Base-by-base conservation (phyloP, 2,329 filamentous ascomycete genomes). In the Hypoxylon sp. region DNA sequence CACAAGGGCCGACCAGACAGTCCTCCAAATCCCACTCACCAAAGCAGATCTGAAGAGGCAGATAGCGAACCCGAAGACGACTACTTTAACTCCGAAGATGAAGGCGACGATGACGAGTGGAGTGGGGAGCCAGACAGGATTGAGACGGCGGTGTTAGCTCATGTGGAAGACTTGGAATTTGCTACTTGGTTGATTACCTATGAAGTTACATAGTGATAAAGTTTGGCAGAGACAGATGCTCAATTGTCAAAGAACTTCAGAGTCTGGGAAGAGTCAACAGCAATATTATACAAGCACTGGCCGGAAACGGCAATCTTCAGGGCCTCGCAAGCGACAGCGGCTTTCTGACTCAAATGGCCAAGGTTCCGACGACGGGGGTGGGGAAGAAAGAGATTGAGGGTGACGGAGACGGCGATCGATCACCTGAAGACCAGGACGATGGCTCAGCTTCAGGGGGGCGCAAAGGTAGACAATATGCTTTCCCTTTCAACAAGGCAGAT, bases 401-500 rank as follows among this genome's bases (percentile, higher is more conserved):
- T 14, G 65, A 68, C 1, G 65, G 62, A 8, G 54, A 48, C 39
- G 52, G 57, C 2, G 26, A 26, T 26, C 26, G 4, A 26, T 53
- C 56, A 0, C 56, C 65, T 13, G 56, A 57, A 13, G 55, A 65
- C 19, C 58, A 59, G 10, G 64, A 59, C 14, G 64, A 63, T 19
- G 53, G 47, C 5, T 50, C 48, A 5, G 35, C 29, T 14, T 59
- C 58, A 14, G 53, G 58, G 8, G 54, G 59, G 9, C 51, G 26
- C 11, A 57, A 46, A 19, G 39, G 39, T 0, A 26, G 26, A 26
- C 13, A 24, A 50, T 68, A 65, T 51, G 62, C 65, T 46, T 68
- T 62, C 6, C 56, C 65, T n/a, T 65, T 68, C 52, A 65, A 68
- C 35, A 68, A 68, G 52, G 54, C 22, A 3, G 51, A 65, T n/a